These are phyloP conservation scores for Apodospora peruviana DNA, from an alignment of 495 filamentous ascomycete species.

Conservation along the genomic window DNA sequence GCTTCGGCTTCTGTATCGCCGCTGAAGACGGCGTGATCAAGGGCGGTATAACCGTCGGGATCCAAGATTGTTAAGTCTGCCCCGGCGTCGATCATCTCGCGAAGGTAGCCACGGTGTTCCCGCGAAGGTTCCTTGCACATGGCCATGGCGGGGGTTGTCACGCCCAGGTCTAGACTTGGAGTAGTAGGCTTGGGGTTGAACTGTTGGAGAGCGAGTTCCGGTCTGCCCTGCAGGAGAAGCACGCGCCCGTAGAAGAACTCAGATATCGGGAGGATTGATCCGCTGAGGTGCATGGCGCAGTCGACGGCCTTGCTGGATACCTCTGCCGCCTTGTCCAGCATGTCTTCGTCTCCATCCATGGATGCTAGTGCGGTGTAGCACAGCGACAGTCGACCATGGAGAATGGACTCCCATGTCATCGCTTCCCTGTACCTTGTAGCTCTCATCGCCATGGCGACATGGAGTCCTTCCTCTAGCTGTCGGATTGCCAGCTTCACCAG, in stretches of 20 bases:
- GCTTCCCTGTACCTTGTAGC: neutral
- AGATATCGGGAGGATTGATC: neutral
- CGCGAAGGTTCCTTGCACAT: slow-evolving; percentile 28
- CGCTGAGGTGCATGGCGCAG: neutral
- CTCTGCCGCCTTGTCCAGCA: neutral
- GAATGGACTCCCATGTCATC: slow-evolving; percentile 12
- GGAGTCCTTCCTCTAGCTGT: neutral
- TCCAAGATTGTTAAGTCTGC: slow-evolving; percentile 21
- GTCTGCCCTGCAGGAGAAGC: slow-evolving; percentile 1
- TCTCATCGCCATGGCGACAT: neutral
- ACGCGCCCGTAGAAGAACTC: slow-evolving; percentile 11
- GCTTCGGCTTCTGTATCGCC: slow-evolving; percentile 11
- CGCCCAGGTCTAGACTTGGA: neutral
- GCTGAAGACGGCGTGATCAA: slow-evolving; percentile 25
- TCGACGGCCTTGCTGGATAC: neutral
- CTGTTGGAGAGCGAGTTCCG: neutral
- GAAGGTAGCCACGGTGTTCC: slow-evolving; percentile 23
- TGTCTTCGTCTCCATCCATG: neutral
- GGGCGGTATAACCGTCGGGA: slow-evolving; percentile 24
- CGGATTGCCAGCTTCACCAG: neutral
- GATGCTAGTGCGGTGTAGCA: slow-evolving; percentile 5
- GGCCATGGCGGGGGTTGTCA: slow-evolving; percentile 22
- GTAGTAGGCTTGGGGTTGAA: neutral
- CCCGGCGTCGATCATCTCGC: slow-evolving; percentile 19
- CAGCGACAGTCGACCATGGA: slow-evolving; percentile 15